phyloP scores from a whole-genome alignment of 495 filamentous ascomycete species.

The Cairneyella variabilis region DNA sequence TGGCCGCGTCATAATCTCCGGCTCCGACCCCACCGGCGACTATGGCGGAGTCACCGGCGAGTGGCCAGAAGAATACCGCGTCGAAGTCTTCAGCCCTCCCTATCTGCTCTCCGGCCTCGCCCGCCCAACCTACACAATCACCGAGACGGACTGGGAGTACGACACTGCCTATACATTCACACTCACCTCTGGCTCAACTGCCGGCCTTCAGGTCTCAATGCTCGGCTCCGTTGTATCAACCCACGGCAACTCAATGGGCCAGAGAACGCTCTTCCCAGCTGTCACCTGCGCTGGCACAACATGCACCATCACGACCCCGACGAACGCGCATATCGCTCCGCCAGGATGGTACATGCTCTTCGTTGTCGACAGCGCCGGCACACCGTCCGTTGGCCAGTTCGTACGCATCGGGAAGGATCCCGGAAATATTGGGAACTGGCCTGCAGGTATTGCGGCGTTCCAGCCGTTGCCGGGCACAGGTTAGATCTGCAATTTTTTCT shows the following conservation, averaged over 20 bases:
- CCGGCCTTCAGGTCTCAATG: constrained; percentile 46
- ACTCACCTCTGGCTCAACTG: constrained; percentile 32
- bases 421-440: constrained; percentile 55
- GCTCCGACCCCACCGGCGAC: constrained; percentile 55
- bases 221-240: constrained; percentile 54
- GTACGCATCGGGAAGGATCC: constrained; percentile 60
- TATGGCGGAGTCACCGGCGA: constrained; percentile 26
- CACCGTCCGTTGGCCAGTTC: constrained; percentile 48
- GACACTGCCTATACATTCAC: constrained; percentile 35
- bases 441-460: no score
- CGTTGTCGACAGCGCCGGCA: constrained; percentile 48
- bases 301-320: constrained; percentile 53
- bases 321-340: constrained; percentile 44
- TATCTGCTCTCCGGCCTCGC: constrained; percentile 50
- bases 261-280: constrained; percentile 54
- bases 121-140: constrained; percentile 43
- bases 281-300: constrained; percentile 41
- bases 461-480: no score
- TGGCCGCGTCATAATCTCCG: constrained; percentile 60
- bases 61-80: constrained; percentile 56
- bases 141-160: constrained; percentile 48
- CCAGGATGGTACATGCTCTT: constrained; percentile 61
- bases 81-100: constrained; percentile 61
- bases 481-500: no score
- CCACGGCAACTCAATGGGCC: constrained; percentile 62